These are phyloP conservation scores for Aureobasidium subglaciale DNA, from an alignment of 2,329 filamentous ascomycete species.

Conservation along the genomic window DNA sequence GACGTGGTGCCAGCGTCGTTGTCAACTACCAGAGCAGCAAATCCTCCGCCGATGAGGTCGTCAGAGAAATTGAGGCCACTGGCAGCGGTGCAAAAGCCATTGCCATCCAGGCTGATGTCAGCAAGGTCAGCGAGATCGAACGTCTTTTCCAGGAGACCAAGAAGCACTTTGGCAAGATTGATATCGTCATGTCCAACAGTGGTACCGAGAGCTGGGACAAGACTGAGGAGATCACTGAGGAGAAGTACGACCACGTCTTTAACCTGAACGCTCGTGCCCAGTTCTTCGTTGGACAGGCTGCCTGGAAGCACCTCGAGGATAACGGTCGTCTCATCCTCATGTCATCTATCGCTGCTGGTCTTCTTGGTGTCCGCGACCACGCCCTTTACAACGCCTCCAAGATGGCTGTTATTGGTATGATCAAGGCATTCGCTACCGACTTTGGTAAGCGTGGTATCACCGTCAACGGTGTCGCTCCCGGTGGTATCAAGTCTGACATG, in stretches of 20 bases:
- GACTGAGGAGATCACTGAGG: slow-evolving; percentile 60
- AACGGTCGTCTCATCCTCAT: slow-evolving; percentile 70
- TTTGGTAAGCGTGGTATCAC: slow-evolving; percentile 62
- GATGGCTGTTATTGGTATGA: slow-evolving; percentile 66
- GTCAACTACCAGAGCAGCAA: slow-evolving; percentile 58
- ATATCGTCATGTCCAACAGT: slow-evolving; percentile 47
- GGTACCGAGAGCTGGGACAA: slow-evolving; percentile 62
- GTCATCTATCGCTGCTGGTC: slow-evolving; percentile 61
- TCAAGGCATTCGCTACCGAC: slow-evolving; percentile 64
- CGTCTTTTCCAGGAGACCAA: slow-evolving; percentile 45
- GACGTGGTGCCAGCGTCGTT: slow-evolving; percentile 56
- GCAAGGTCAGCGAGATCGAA: slow-evolving; percentile 50
- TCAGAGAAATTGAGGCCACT: slow-evolving; percentile 38
- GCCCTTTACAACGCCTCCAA: slow-evolving; percentile 66
- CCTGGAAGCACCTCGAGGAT: slow-evolving; percentile 61
- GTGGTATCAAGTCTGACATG: slow-evolving; percentile 71
- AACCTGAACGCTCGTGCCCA: slow-evolving; percentile 61
- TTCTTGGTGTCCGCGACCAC: slow-evolving; percentile 63
- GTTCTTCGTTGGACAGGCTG: slow-evolving; percentile 72
- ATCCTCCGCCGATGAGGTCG: slow-evolving; percentile 42
- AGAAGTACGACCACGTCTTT: slow-evolving; percentile 67
- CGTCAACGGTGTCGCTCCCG: slow-evolving; percentile 65
- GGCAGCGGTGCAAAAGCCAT: slow-evolving; percentile 46
- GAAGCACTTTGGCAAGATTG: slow-evolving; percentile 35
- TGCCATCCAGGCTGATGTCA: slow-evolving; percentile 54